Percentiles rank a stretch among this genome's conserved stretches.
These are phyloP conservation scores for Leccinum obscurum DNA, from an alignment of 768 basidiomycete species.

Conservation along the genomic window DNA sequence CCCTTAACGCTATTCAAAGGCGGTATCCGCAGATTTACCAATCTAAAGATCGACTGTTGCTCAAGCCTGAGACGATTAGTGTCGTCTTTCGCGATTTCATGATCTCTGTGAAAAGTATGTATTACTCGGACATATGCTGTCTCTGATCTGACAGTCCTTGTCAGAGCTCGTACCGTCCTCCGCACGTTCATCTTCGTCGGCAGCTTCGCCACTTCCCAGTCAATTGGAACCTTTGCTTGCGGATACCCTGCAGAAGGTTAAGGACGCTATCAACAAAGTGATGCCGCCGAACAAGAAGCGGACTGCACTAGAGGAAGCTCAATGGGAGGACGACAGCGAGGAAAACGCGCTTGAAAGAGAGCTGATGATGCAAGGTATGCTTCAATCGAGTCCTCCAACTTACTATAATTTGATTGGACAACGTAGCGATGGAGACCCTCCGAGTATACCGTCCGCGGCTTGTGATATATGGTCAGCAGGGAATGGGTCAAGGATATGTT, in stretches of 20 bases:
- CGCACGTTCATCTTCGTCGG: constrained; percentile 84
- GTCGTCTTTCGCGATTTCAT: constrained; percentile 92
- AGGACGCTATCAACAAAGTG: constrained; percentile 66
- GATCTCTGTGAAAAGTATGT: constrained; percentile 92
- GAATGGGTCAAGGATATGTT: constrained; percentile 91
- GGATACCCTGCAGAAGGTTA: constrained; percentile 68
- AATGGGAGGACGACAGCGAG: constrained; percentile 80
- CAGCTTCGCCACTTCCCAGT: constrained; percentile 78
- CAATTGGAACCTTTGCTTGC: constrained; percentile 82
- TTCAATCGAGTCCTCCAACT: not conserved
- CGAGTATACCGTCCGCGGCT: constrained; percentile 90
- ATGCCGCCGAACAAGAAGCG: constrained; percentile 81
- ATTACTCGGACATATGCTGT: not conserved
- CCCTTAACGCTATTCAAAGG: constrained; percentile 93
- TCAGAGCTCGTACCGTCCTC: constrained; percentile 93
- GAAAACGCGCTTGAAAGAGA: constrained; percentile 89
- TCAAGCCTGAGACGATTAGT: constrained; percentile 83
- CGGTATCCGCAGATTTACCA: constrained; percentile 98
- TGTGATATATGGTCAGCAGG: constrained; percentile 72
- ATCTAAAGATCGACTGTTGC: constrained; percentile 77
- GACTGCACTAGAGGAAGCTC: constrained; percentile 90
- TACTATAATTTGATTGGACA: constrained; percentile 4
- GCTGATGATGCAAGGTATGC: constrained; percentile 81
- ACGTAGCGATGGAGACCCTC: constrained; percentile 84
- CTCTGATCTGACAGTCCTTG: constrained; percentile 10